Base-by-base conservation (phyloP, 805 yeast species). In the Yamadazyma paraphyllophila region DNA sequence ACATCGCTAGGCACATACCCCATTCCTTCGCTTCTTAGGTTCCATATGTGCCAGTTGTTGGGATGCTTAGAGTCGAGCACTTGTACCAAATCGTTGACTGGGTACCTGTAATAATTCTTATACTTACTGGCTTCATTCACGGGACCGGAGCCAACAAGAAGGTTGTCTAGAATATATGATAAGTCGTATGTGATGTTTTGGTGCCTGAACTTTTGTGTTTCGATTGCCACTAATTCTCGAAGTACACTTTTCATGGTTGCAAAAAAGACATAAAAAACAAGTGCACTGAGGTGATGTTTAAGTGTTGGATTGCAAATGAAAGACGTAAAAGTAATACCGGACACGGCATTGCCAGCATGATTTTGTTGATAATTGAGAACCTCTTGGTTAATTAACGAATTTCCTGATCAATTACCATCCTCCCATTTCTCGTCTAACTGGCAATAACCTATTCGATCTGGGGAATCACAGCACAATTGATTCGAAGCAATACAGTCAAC, bases 91-190 rank as follows among this genome's bases (percentile, higher is more conserved):
- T 80, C 82, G 0, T 55, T 52, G 1, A 85, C 62, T 29, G 76
- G 71, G 51, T 81, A 80, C 38, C 85, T 70, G 59, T 77, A 83
- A 36, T 75, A 56, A 7, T 68, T 56, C 45, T 74, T 68, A 3
- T 76, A 65, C 32, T 4, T 17, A 8, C 24, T 25, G 26, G 53
- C 60, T 26, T 60, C 59, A 37, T 71, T 69, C 0, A 83, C 77
- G 0, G 97, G 97, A 54, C 83, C 87, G 0, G 96, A 82, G 39
- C 88, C 78, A 2, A 86, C 96, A 15, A 88, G 76, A 12, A 91
- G 46, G 47, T 77, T 75, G 0, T 81, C 75, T 0, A 84, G 74
- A 25, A 90, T 75, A 53, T 85, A 84, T 0, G 90, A 76, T 32
- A 89, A 63, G 58, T 90, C 96, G 7, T 85, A 46, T 11, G 60